Base-by-base conservation (phyloP, 106 monocot species). In the Platanthera zijinensis region DNA sequence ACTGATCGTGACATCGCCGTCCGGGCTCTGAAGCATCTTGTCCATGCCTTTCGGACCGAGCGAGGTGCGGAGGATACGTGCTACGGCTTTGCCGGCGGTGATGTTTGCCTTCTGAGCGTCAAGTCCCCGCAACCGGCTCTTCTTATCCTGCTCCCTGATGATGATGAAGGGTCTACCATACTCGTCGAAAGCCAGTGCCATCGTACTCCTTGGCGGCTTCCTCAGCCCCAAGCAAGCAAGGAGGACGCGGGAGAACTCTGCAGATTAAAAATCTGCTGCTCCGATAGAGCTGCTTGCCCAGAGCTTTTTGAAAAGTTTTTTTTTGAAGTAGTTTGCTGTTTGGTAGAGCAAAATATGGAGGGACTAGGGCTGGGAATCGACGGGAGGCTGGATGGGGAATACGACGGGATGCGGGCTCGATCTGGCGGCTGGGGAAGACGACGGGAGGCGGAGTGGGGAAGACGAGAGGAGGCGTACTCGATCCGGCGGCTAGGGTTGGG, bases 21-120 rank as follows among this genome's bases (percentile, higher is more conserved):
- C 96, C 69, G 96, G 96, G 86, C 85, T 85, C 89, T 96, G 96
- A 54, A 96, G 93, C 90, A 96, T 96, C 93, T 96, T 96, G 80
- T 96, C 96, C 96, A 96, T 96, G 77, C 93, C 93, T 83, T 93
- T 96, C 28, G 92, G 92, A 4, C 96, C 96, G 11, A 96, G 90
- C 0, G 96, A 96, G 72, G 93, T 93, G 53, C 87, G 74, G 50
- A 96, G 83, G 84, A 96, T 96, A 53, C 92, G 83, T 5, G 93
- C 90, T 25, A 96, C 89, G 49, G 93, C 90, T 68, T 78, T 82
- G 10, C 90, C 96, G 50, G 96, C 90, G 68, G 85, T 72, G 81
- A 96, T 96, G 84, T 96, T 96, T 69, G 90, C 87, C 86, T 91
- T 96, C 85, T 96, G 96, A 6, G 96, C 96, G 3, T 96, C 96